Percentiles rank a stretch among this genome's conserved stretches.
phyloP scores from a whole-genome alignment of 2,329 filamentous ascomycete species.

The Fusarium sp. region DNA sequence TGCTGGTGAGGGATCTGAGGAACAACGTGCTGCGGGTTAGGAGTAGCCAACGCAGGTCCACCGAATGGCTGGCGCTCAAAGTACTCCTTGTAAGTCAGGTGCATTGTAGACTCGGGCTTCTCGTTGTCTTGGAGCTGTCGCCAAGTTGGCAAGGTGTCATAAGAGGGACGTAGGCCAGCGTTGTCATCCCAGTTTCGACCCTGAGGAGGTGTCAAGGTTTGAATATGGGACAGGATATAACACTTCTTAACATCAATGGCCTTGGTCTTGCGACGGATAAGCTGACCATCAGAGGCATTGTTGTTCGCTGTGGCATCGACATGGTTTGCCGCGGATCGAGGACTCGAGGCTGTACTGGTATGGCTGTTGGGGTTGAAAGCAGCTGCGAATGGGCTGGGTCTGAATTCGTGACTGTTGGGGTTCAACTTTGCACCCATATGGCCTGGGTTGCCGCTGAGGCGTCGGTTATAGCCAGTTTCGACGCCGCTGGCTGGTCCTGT shows the following conservation, averaged over 20 bases:
- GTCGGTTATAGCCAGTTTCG: constrained; percentile 65
- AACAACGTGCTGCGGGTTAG: constrained; percentile 75
- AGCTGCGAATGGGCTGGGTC: constrained; percentile 83
- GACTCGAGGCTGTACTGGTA: constrained; percentile 78
- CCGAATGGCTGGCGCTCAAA: constrained; percentile 77
- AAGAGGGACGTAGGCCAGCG: constrained; percentile 85
- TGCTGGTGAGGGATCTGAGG: constrained; percentile 84
- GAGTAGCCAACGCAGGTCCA: constrained; percentile 71
- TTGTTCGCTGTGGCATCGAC: constrained; percentile 49
- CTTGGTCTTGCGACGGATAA: constrained; percentile 78
- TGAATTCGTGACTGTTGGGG: constrained; percentile 80
- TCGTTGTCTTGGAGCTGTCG: constrained; percentile 78
- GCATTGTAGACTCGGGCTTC: constrained; percentile 73
- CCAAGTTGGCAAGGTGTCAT: constrained; percentile 88
- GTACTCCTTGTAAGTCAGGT: constrained; percentile 78
- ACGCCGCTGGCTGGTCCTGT: constrained; percentile 75
- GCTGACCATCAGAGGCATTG: constrained; percentile 52
- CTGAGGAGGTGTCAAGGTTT: constrained; percentile 64
- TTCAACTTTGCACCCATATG: constrained; percentile 70
- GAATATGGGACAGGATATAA: constrained; percentile 65
- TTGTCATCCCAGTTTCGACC: constrained; percentile 77
- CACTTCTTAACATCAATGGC: constrained; percentile 78
- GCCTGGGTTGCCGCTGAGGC: constrained; percentile 63
- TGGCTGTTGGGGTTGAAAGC: constrained; percentile 80
- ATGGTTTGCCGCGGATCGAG: constrained; percentile 70